phyloP scores from a whole-genome alignment of 768 basidiomycete species.

The Amanita pseudoporphyria region DNA sequence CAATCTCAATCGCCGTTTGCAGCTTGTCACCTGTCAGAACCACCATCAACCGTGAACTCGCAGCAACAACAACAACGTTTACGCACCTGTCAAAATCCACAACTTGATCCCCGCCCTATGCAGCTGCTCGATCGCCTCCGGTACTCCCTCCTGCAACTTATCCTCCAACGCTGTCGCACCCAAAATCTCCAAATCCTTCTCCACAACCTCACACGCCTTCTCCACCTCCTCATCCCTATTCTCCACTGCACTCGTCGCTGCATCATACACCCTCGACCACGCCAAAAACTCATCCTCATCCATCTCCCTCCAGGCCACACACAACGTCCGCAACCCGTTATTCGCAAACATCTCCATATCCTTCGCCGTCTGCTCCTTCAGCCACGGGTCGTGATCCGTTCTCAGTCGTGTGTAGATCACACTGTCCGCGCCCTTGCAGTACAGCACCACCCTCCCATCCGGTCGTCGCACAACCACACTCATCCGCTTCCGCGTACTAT shows the following conservation, averaged over 20 bases:
- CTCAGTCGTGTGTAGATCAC: constrained; percentile 86
- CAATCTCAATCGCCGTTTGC: constrained; percentile 98
- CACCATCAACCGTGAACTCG: neutral
- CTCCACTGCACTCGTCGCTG: constrained; percentile 63
- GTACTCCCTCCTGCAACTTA: constrained; percentile 94
- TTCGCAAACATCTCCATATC: constrained; percentile 96
- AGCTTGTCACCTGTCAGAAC: constrained; percentile 79
- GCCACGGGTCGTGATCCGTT: constrained; percentile 56
- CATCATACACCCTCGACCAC: constrained; percentile 78
- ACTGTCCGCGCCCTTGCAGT: constrained; percentile 96
- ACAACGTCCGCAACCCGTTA: constrained; percentile 82
- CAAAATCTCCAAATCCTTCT: constrained; percentile 74
- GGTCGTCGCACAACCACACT: constrained; percentile 83
- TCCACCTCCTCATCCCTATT: constrained; percentile 91
- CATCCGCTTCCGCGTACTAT: constrained; percentile 92
- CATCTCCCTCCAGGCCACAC: constrained; percentile 74
- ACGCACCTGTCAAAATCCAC: constrained; percentile 89
- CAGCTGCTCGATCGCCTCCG: constrained; percentile 87
- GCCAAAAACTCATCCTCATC: constrained; percentile 74
- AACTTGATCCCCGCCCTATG: constrained; percentile 94
- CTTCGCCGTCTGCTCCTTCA: constrained; percentile 71
- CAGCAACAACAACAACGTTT: neutral
- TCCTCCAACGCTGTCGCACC: constrained; percentile 97
- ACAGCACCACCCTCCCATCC: constrained; percentile 72
- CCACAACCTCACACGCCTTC: constrained; percentile 74